A percentile compares a stretch with the other conserved stretches of the same genome.
Evolutionary conservation across 2,329 filamentous ascomycete species (phyloP).

Genomic region (Emmonsia crescens): DNA sequence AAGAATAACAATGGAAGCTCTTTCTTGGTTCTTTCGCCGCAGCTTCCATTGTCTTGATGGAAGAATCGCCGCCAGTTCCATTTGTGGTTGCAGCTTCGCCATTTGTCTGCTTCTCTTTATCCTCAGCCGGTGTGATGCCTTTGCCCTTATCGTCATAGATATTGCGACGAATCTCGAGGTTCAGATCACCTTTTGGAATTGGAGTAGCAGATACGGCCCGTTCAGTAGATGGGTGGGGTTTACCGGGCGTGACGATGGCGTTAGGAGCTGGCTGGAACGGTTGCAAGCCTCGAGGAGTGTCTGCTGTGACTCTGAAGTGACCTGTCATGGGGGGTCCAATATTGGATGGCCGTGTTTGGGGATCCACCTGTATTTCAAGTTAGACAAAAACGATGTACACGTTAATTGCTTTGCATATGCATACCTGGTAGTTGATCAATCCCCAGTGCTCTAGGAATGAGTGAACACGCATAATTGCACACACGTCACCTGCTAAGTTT

Average conservation of each 20-base stretch:
- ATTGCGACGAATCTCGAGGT: conserved; percentile 86
- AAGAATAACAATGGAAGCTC: conserved; percentile 73
- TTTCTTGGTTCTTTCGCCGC: conserved; percentile 53
- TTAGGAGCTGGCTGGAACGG: conserved; percentile 87
- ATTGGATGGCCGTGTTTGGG: conserved; percentile 86
- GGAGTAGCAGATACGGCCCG: conserved; percentile 54
- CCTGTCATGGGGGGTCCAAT: conserved; percentile 95
- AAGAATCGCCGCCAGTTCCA: conserved; percentile 44
- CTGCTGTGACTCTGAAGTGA: conserved; percentile 91
- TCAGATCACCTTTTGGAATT: conserved; percentile 66
- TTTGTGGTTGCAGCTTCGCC: conserved; percentile 65
- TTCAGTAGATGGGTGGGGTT: conserved; percentile 58
- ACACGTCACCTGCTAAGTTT: conserved; percentile 93
- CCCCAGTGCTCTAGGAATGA: conserved; percentile 98
- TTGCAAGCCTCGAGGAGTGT: conserved; percentile 88
- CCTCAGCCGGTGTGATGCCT: conserved; percentile 61
- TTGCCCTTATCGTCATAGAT: conserved; percentile 91
- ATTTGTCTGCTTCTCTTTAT: conserved; percentile 52
- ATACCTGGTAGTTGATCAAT: conserved; percentile 95
- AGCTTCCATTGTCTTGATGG: conserved; percentile 52
- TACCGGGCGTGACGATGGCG: conserved; percentile 52
- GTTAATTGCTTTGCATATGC: conserved; percentile 34
- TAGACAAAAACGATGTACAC: neutral
- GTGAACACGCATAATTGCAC: conserved; percentile 97
- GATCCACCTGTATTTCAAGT: conserved; percentile 63